Evolutionary conservation across 495 filamentous ascomycete genomes (phyloP).

Genomic region (Xylaria scruposa): DNA sequence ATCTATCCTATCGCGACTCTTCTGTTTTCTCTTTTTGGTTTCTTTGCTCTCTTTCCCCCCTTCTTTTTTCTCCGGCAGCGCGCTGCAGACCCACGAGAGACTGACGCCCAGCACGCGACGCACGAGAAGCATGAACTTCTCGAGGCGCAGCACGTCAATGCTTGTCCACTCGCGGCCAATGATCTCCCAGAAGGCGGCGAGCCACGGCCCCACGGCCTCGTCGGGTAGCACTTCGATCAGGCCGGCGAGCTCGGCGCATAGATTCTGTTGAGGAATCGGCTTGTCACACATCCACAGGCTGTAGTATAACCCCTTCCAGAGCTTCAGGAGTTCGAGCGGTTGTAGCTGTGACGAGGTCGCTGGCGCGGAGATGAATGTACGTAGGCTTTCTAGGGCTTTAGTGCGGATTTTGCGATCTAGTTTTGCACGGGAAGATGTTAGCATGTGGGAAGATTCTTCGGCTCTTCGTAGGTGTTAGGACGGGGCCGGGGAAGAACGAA

Average conservation of each 20-base stretch:
- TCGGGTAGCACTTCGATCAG: conserved; percentile 70
- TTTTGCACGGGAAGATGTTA: conserved; percentile 6
- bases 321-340: conserved; percentile 80
- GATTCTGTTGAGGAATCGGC: conserved; percentile 82
- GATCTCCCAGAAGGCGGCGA: conserved; percentile 87
- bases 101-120: conserved; percentile 74
- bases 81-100: conserved; percentile 62
- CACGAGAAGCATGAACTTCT: conserved; percentile 90
- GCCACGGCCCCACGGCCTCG: conserved; percentile 64
- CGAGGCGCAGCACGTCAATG: conserved; percentile 86
- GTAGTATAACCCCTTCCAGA: conserved; percentile 98
- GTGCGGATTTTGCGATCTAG: conserved; percentile 83
- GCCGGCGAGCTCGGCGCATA: conserved; percentile 76
- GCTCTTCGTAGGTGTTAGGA: neutral
- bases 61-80: conserved; percentile 26
- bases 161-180: conserved; percentile 80
- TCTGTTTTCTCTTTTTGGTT: conserved; percentile 41
- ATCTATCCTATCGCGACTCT: conserved; percentile 33
- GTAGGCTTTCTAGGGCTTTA: conserved; percentile 78
- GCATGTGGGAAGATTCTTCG: neutral
- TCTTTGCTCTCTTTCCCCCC: conserved; percentile 28
- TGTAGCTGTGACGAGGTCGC: conserved; percentile 59
- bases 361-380: conserved; percentile 75
- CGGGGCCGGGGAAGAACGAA: conserved; percentile 35
- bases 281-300: conserved; percentile 96